Percentiles rank a stretch among this genome's conserved stretches.
These are phyloP conservation scores for Trametes sp. DNA, from an alignment of 1,284 basidiomycete genomes.

Conservation along the genomic window DNA sequence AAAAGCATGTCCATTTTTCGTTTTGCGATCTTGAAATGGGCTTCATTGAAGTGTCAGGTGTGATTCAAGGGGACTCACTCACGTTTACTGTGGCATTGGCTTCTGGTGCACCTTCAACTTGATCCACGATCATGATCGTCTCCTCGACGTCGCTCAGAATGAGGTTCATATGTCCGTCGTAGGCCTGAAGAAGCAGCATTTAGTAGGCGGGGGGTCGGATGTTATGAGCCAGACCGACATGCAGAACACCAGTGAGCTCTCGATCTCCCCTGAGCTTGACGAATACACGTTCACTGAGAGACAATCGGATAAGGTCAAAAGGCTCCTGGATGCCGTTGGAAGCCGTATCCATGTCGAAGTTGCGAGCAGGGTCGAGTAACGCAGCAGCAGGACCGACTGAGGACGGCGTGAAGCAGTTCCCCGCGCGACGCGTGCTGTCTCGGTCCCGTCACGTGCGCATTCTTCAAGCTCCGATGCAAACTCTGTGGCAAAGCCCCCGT, in stretches of 20 bases:
- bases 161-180: slow-evolving; percentile 99
- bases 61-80: slow-evolving; percentile 31
- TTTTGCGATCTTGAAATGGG: slow-evolving; percentile 77
- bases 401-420: no score
- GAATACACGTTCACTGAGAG: slow-evolving; percentile 95
- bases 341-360: slow-evolving; percentile 68
- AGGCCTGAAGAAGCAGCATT: slow-evolving; percentile 69
- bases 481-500: slow-evolving; percentile 13
- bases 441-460: slow-evolving; percentile 30
- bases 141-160: slow-evolving; percentile 98
- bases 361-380: background rate
- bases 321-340: slow-evolving; percentile 89
- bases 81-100: slow-evolving; percentile 70
- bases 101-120: slow-evolving; percentile 59
- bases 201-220: slow-evolving; percentile 10
- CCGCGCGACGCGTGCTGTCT: slow-evolving; percentile 7
- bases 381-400: no score
- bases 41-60: background rate
- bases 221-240: slow-evolving; percentile 64
- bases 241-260: slow-evolving; percentile 91
- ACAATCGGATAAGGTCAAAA: slow-evolving; percentile 97
- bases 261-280: slow-evolving; percentile 97
- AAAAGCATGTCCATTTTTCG: slow-evolving; percentile 98
- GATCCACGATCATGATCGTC: slow-evolving; percentile 91
- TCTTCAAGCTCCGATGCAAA: slow-evolving; percentile 36